phyloP scores from a whole-genome alignment of 1,139 yeast genomes.

The Debaryomyces singareniensis region DNA sequence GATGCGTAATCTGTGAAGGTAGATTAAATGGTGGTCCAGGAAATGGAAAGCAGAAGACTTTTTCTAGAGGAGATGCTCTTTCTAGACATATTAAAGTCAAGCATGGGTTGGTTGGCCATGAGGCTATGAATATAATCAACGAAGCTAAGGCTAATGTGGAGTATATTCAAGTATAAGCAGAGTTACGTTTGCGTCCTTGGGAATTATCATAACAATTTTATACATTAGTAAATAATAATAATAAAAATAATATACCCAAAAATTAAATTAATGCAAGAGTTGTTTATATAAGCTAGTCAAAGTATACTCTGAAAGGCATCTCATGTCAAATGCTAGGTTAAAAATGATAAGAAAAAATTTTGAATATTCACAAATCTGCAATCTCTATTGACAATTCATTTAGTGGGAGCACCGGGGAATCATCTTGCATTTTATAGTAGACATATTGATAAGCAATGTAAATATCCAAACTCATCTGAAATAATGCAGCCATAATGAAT shows the following conservation, averaged over 20 bases:
- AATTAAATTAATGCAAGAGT: neutral
- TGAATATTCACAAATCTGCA: neutral
- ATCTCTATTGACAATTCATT: neutral
- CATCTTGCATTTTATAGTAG: slow-evolving; percentile 32
- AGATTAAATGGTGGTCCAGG: slow-evolving; percentile 45
- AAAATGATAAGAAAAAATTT: no score
- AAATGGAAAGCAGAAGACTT: slow-evolving; percentile 51
- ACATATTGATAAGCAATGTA: slow-evolving; percentile 72
- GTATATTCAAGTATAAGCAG: slow-evolving; percentile 31
- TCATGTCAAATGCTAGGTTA: no score
- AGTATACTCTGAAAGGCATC: no score
- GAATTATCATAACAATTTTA: slow-evolving; percentile 1
- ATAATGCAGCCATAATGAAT: slow-evolving; percentile 70
- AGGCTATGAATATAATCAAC: slow-evolving; percentile 55
- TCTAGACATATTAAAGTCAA: slow-evolving; percentile 45
- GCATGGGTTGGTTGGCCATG: slow-evolving; percentile 41
- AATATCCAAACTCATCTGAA: slow-evolving; percentile 74
- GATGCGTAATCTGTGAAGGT: slow-evolving; percentile 48
- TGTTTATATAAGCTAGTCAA: neutral
- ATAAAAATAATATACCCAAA: neutral
- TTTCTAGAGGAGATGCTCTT: slow-evolving; percentile 45
- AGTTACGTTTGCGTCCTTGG: slow-evolving; percentile 1
- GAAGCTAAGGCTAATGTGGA: slow-evolving; percentile 75
- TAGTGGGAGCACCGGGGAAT: neutral
- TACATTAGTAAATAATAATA: neutral